Base-by-base conservation (phyloP, 176 grass and related monocot genomes). In the Carex myosuroides region DNA sequence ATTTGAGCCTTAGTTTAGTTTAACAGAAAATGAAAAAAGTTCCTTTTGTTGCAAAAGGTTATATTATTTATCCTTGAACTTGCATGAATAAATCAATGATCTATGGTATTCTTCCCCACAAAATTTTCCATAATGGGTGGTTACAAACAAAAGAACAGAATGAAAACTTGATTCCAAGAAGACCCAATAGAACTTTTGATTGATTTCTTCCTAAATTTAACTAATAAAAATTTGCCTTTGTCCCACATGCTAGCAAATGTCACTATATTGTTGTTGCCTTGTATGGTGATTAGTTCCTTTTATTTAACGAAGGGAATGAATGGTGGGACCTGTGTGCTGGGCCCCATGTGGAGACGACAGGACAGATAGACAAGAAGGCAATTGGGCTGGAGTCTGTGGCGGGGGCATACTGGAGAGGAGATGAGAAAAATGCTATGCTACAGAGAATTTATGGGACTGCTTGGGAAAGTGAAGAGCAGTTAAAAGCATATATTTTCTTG, bases 261-360 rank as follows among this genome's bases (percentile, higher is more conserved):
- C 70, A 55, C 72, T 30, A 32, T 21, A 32, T 56, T 32, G 5
- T 32, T 54, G 20, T 18, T 77, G 1, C 50, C 30, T 13, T 30
- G 0, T 77, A 18, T 56, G 22, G 50, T 77, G 22, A 77, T 77
- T 30, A 30, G 50, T 29, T 20, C 42, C 59, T 82, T 80, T 70
- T 73, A 54, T 75, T 54, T 65, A 44, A 18, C 74, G 60, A 61
- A 99, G 96, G 96, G 77, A 92, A 99, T 86, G 96, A 99, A 85
- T 99, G 96, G 96, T 99, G 96, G 96, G 96, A 99, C 89, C 89
- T 95, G 18, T 99, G 96, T 87, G 96, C 96, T 30, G 96, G 96
- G 65, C 96, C 96, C 70, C 96, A 95, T 81, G 96, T 99, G 9
- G 93, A 95, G 20, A 90, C 96, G 16, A 99, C 96, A 86, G 96